These are phyloP conservation scores for Mycocentrospora acerina DNA, from an alignment of 2,329 filamentous ascomycete species.

Conservation along the genomic window DNA sequence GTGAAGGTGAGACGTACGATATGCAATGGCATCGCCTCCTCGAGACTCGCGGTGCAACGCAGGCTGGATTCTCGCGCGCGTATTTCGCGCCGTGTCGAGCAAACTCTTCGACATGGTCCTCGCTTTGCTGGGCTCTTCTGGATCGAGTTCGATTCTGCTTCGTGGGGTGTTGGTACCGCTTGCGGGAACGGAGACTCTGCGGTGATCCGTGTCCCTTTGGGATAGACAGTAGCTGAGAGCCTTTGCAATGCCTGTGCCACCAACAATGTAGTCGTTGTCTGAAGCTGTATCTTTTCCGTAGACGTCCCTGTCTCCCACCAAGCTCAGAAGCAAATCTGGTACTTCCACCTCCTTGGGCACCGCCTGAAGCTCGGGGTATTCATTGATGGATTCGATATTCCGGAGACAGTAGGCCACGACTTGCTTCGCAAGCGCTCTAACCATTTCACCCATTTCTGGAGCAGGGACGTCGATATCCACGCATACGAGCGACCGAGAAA, in stretches of 20 bases:
- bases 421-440: constrained; percentile 89
- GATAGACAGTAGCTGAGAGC: constrained; percentile 87
- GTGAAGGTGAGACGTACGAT: constrained; percentile 61
- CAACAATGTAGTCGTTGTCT: constrained; percentile 93
- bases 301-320: constrained; percentile 71
- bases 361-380: constrained; percentile 59
- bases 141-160: constrained; percentile 28
- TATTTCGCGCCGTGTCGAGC: constrained; percentile 84
- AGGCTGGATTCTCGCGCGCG: constrained; percentile 78
- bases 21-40: constrained; percentile 70
- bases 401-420: constrained; percentile 92
- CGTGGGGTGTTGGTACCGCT: constrained; percentile 59
- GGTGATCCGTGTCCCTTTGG: constrained; percentile 67
- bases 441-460: constrained; percentile 79
- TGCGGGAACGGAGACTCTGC: constrained; percentile 40
- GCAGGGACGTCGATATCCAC: constrained; percentile 89
- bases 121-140: constrained; percentile 32
- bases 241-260: constrained; percentile 92
- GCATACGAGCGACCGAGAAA: constrained; percentile 81
- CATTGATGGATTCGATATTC: constrained; percentile 80
- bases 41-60: constrained; percentile 75
- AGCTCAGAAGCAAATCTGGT: constrained; percentile 81
- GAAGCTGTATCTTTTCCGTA: constrained; percentile 62
- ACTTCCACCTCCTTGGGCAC: constrained; percentile 59
- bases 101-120: constrained; percentile 91